These are phyloP conservation scores for Hericium rajendrae DNA, from an alignment of 768 basidiomycete genomes.

Conservation along the genomic window DNA sequence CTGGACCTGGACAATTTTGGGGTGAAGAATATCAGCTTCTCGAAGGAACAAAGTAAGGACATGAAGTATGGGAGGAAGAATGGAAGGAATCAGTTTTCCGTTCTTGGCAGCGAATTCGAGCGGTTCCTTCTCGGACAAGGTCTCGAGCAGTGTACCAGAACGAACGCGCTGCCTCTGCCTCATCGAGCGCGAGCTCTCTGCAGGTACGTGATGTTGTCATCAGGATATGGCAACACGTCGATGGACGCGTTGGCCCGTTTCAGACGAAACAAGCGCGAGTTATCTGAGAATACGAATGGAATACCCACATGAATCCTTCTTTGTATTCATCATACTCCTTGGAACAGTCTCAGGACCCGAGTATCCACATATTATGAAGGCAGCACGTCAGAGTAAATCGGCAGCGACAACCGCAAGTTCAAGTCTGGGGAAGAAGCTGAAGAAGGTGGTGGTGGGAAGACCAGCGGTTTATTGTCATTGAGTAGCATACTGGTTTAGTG, in stretches of 20 bases:
- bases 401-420: no score
- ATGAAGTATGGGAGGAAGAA: not conserved
- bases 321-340: no score
- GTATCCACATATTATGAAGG: no score
- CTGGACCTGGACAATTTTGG: not conserved
- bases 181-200: not conserved
- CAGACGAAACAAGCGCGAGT: no score
- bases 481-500: no score
- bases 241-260: not conserved
- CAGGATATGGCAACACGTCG: not conserved
- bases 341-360: no score
- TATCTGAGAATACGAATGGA: no score
- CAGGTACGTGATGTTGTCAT: not conserved
- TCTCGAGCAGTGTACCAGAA: conserved; percentile 32
- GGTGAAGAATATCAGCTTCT: not conserved
- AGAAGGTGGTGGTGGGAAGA: no score
- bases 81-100: conserved; percentile 42
- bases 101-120: conserved; percentile 36
- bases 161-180: conserved; percentile 4
- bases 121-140: conserved; percentile 31
- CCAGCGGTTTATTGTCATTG: no score
- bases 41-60: not conserved
- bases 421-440: no score
- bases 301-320: no score
- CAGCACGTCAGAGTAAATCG: no score